Evolutionary conservation across 768 basidiomycete species (phyloP), one percentile per base, ranked within the genome.

Genomic region (Nidula microcarpa): DNA sequence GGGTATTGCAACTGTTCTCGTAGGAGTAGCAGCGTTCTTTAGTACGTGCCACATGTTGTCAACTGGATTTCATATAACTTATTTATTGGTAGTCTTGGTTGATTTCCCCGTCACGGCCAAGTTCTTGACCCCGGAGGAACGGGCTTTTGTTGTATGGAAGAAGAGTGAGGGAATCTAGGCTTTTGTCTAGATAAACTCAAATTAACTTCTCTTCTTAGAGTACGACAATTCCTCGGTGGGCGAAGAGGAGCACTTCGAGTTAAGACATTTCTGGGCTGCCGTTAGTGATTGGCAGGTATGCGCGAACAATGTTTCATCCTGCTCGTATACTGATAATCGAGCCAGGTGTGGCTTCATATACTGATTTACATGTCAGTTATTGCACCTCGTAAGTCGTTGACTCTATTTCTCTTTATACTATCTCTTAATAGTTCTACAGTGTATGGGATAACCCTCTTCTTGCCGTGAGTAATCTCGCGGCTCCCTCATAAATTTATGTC

Each of bases 371-470:
- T 87, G 72, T 81, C 83, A 0, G 66, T 87, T 45, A 64, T 82
- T 43, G 74, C 65, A 2, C 86, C 86, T 30, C 60, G 86, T 88
- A 62, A 66, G 86, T 76, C 4, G 2, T 4, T n/a, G n/a, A n/a
- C n/a, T n/a, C n/a, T n/a, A n/a, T n/a, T n/a, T n/a, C n/a, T n/a
- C n/a, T n/a, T n/a, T n/a, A 9, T 33, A 23, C 5, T 34, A n/a
- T 34, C 11, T 36, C 43, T 53, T 23, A 18, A 17, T 6, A 16
- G 16, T 47, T 54, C 9, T 43, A 0, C 39, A 87, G 86, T 86
- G 2, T 86, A 84, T 58, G 86, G 86, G 2, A 86, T 86, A 46
- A 85, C 86, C 0, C 68, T 87, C 30, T 89, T 89, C 73, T 67
- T 87, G 33, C 85, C 85, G 82, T 87, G 62, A 60, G 86, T 76